These are phyloP conservation scores for Claviceps lovelessii DNA, from an alignment of 2,329 filamentous ascomycete genomes.

Conservation along the genomic window DNA sequence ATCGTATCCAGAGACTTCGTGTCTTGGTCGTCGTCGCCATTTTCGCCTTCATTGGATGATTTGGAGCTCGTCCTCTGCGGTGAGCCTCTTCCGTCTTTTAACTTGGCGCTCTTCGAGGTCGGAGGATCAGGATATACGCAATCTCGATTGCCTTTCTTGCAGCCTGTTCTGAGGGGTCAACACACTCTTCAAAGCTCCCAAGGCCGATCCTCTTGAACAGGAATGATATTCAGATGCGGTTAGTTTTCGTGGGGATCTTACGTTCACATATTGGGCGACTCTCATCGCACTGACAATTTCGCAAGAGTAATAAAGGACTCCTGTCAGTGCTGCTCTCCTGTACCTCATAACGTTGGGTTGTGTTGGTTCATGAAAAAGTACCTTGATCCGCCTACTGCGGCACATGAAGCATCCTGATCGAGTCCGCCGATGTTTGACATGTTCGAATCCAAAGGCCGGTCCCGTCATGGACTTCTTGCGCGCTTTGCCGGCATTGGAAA, in stretches of 20 bases:
- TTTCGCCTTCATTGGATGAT: slow-evolving; percentile 40
- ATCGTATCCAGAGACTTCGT: slow-evolving; percentile 35
- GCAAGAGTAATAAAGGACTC: neutral
- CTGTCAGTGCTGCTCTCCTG: slow-evolving; percentile 14
- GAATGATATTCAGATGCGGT: too few species aligned
- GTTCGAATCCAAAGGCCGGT: slow-evolving; percentile 37
- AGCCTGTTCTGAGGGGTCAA: slow-evolving; percentile 40
- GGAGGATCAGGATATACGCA: slow-evolving; percentile 75
- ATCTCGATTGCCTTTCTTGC: slow-evolving; percentile 79
- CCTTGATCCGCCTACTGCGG: slow-evolving; percentile 73
- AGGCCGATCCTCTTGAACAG: neutral
- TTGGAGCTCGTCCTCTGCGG: slow-evolving; percentile 33
- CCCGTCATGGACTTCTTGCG: slow-evolving; percentile 33
- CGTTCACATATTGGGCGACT: slow-evolving; percentile 71
- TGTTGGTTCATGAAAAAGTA: slow-evolving; percentile 14
- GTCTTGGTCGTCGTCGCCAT: slow-evolving; percentile 27
- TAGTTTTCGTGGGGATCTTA: slow-evolving; percentile 22
- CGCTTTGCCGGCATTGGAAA: slow-evolving; percentile 33
- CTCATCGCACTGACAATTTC: slow-evolving; percentile 63
- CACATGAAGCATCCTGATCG: slow-evolving; percentile 91
- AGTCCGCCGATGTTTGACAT: slow-evolving; percentile 85
- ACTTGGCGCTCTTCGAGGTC: slow-evolving; percentile 25
- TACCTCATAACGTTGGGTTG: slow-evolving; percentile 3
- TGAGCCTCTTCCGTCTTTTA: slow-evolving; percentile 23
- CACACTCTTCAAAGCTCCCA: neutral